These are phyloP conservation scores for Diplodia intermedia DNA, from an alignment of 2,329 filamentous ascomycete species.

Conservation along the genomic window DNA sequence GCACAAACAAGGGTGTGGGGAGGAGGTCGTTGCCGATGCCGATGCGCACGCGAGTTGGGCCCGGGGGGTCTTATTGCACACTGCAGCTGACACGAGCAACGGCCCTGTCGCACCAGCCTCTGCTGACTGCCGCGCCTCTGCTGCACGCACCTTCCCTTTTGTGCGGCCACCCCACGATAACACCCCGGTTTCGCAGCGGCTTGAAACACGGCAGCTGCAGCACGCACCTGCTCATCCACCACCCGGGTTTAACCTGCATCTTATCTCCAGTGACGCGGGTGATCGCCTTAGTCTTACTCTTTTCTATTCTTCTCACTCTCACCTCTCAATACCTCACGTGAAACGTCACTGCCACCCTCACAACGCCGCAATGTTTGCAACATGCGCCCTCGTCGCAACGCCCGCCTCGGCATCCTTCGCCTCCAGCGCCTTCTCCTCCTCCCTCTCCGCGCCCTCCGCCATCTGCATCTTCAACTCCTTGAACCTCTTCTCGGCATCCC, in stretches of 20 bases:
- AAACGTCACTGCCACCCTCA: not conserved
- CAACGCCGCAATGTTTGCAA: constrained; percentile 18
- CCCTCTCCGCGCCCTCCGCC: not conserved
- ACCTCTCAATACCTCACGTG: not conserved
- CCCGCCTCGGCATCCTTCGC: not conserved
- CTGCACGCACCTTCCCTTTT: not conserved
- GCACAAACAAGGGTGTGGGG: not conserved
- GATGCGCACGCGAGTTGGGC: not conserved
- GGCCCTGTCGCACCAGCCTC: not conserved
- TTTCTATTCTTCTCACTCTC: not conserved
- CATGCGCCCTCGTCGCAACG: not conserved
- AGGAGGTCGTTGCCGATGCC: not conserved
- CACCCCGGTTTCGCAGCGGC: not conserved
- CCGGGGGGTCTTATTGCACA: no score
- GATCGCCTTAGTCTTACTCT: no score
- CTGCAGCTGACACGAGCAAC: no score
- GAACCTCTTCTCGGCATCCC: constrained; percentile 54
- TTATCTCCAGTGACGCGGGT: no score
- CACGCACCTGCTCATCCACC: no score
- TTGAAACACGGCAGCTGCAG: not conserved
- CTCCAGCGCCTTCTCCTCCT: no score
- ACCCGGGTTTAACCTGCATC: no score
- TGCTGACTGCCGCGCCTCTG: not conserved
- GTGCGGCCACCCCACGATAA: not conserved
- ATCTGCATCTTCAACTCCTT: constrained; percentile 35